These are phyloP conservation scores for Mortierella sp. DNA, from an alignment of 371 early-diverging fungal genomes.

Conservation along the genomic window DNA sequence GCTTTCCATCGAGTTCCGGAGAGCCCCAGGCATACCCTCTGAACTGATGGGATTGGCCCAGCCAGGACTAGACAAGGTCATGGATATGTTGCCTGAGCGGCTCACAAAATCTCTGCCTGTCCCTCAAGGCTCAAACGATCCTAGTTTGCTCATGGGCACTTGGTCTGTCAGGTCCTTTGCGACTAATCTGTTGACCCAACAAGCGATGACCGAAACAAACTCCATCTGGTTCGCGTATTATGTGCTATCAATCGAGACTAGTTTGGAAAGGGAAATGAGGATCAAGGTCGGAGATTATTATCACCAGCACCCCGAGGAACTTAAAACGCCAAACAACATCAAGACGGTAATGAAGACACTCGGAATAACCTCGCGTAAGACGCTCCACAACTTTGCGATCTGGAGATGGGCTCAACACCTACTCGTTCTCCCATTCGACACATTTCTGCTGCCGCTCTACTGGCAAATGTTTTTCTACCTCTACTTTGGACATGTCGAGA, in stretches of 20 bases:
- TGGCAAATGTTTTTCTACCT: conserved; percentile 77
- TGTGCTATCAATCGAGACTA: conserved; percentile 66
- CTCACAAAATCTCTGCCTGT: conserved; percentile 63
- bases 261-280: conserved; percentile 61
- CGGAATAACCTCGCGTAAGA: conserved; percentile 57
- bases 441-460: conserved; percentile 67
- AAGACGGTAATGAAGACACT: conserved; percentile 49
- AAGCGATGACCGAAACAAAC: conserved; percentile 62
- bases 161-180: conserved; percentile 66
- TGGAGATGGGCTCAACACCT: conserved; percentile 74
- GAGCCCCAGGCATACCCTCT: conserved; percentile 38
- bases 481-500: conserved; percentile 64
- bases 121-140: conserved; percentile 55
- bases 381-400: conserved; percentile 65
- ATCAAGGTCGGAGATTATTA: conserved; percentile 55
- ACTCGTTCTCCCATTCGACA: conserved; percentile 61
- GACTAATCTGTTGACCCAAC: conserved; percentile 59
- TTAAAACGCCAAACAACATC: conserved; percentile 45
- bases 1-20: conserved; percentile 32
- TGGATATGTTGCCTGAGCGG: conserved; percentile 45
- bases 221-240: conserved; percentile 73
- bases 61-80: conserved; percentile 38
- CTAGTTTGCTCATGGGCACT: conserved; percentile 65
- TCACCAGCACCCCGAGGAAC: conserved; percentile 43
- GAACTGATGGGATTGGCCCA: conserved; percentile 53